Evolutionary conservation across 1,139 yeast genomes (phyloP), one percentile per base, ranked within the genome.

Genomic region (Taphrina wiesneri): DNA sequence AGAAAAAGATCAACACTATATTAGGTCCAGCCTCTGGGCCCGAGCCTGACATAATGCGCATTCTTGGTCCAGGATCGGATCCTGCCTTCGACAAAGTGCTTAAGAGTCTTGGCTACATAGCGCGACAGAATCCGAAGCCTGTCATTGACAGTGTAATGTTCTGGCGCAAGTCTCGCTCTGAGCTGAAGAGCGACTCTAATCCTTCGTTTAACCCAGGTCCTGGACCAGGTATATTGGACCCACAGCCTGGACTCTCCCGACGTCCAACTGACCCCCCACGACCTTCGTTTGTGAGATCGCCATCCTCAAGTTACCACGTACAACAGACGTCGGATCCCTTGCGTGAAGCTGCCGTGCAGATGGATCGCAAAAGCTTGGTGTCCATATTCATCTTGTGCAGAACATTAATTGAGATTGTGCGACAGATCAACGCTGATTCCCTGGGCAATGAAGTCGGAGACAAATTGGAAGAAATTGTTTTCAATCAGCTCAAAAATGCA

Each of bases 61-160:
- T 91, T n/a, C 78, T 95, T 17, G 89, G 93, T 0, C 95, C 88
- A 72, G 98, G 97, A 0, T 86, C 85, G 0, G 99, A 93, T 74
- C 86, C 88, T 0, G 85, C 83, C 32, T 92, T 93, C 74, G 99
- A 93, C 76, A 85, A 88, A 72, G 88, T 91, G 66, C 85, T 95
- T 30, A 85, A 85, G 11, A 87, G 97, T 0, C 79, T 93, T 69
- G 99, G 99, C 1, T 90, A 89, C 74, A 89, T 93, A 47, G 96
- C 99, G 0, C 82, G 91, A 67, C 82, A 87, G 43, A 90, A 91
- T 71, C 98, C 98, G 0, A 92, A 91, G 73, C 96, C 97, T 0
- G 97, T 95, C 2, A 92, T 95, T 54, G 99, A 95, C 75, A 90
- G 96, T 25, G 97, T 93, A 68, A 92, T 95, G 98, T 92, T 89